Conservation (phyloP, 805 yeast genomes). For the Metschnikowia koreensis region DNA sequence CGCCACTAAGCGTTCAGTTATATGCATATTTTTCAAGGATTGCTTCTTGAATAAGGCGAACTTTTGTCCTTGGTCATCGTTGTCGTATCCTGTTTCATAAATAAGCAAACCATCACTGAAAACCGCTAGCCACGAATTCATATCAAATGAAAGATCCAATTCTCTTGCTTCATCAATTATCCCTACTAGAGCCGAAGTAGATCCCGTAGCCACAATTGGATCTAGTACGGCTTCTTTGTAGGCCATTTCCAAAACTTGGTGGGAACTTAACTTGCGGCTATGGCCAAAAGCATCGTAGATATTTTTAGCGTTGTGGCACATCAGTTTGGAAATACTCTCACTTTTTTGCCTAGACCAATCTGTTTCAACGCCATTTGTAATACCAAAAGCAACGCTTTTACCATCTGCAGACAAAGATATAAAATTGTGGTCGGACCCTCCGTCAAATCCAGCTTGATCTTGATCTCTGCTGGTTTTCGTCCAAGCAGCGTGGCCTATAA, state of each 20-base stretch:
- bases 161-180: background rate
- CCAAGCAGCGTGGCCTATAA: background rate
- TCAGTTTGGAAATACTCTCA: background rate
- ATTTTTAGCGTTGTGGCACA: background rate
- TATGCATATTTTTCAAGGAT: background rate
- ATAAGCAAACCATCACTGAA: background rate
- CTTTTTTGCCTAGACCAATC: background rate
- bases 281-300: background rate
- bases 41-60: background rate
- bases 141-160: background rate
- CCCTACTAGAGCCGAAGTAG: constrained; percentile 1
- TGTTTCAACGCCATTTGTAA: background rate
- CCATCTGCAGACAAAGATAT: background rate
- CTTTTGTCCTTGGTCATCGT: background rate
- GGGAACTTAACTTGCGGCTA: background rate
- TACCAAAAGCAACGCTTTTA: background rate
- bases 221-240: background rate
- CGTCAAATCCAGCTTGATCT: background rate
- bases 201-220: background rate
- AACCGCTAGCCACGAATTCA: background rate
- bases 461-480: background rate
- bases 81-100: background rate
- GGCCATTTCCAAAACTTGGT: background rate
- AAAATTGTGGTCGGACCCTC: background rate
- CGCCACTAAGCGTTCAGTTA: background rate